Evolutionary conservation across 1,284 basidiomycete species (phyloP).

Genomic region (Meripilus lineatus): DNA sequence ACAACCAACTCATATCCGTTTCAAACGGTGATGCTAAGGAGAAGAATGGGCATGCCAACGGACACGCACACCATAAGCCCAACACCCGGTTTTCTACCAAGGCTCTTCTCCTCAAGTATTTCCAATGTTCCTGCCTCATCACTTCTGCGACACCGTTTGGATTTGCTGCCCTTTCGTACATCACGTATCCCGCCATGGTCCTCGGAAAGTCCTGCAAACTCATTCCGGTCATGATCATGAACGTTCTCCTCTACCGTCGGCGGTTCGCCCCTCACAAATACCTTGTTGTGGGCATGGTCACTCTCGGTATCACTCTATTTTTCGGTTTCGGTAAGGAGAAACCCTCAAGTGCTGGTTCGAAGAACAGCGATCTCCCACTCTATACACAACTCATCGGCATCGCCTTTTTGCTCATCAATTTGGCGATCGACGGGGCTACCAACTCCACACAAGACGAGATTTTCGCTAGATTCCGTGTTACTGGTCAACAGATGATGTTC

Average conservation of each 20-base stretch:
- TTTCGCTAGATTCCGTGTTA: slow-evolving; percentile 73
- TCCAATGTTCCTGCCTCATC: slow-evolving; percentile 86
- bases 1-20: slow-evolving; percentile 5
- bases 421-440: slow-evolving; percentile 88
- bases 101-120: slow-evolving; percentile 64
- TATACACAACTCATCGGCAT: slow-evolving; percentile 63
- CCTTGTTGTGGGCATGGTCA: slow-evolving; percentile 89
- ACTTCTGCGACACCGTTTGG: slow-evolving; percentile 93
- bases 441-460: slow-evolving; percentile 99
- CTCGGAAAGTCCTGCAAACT: slow-evolving; percentile 99
- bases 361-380: slow-evolving; percentile 33
- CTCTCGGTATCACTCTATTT: slow-evolving; percentile 90
- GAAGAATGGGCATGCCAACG: slow-evolving; percentile 22
- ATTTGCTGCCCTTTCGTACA: slow-evolving; percentile 90
- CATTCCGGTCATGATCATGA: slow-evolving; percentile 95
- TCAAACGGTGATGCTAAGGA: slow-evolving; percentile 18
- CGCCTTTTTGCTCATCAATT: slow-evolving; percentile 76
- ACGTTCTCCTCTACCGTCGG: slow-evolving; percentile 85
- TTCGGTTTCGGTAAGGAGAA: slow-evolving; percentile 80
- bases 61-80: slow-evolving; percentile 25
- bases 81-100: slow-evolving; percentile 39
- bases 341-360: slow-evolving; percentile 33
- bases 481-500: slow-evolving; percentile 99
- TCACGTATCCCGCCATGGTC: slow-evolving; percentile 98
- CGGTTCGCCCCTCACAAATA: slow-evolving; percentile 94